Base-by-base conservation (phyloP, 352 stramenopile species). In the Phytophthora gonapodyides region DNA sequence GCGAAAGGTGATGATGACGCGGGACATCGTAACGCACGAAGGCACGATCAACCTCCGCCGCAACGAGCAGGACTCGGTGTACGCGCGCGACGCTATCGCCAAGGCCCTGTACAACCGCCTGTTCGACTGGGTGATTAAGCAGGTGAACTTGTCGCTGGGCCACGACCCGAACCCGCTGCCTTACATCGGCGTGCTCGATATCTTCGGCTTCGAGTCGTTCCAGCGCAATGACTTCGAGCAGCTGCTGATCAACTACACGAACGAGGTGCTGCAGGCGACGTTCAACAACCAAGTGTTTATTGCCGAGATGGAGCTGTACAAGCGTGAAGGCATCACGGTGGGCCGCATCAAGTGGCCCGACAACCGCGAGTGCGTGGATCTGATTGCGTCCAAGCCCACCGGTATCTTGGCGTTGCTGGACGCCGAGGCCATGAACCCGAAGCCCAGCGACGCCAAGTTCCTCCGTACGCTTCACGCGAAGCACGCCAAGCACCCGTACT, bases 71-170 rank as follows among this genome's bases (percentile, higher is more conserved):
- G 87, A 89, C 41, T 84, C 82, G n/a, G 71, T 85, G 16, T 98
- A 98, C 67, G 82, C 82, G 7, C 84, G 95, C 50, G 89, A 98
- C 48, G 92, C 91, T 5, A 93, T 98, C 49, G 85, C 93, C 12
- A 99, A 98, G 76, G 85, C 92, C 34, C 61, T 98, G 6, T 98
- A 98, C 74, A 88, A 78, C 37, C 82, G 87, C 24, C 75, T 98
- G 35, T 98, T 98, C 64, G 81, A 96, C 61, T 97, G 91, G 91
- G 76, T 98, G 37, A 94, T 98, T 35, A 64, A 87, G 34, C 86
- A 96, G 55, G 87, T 98, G 24, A 98, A 98, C 80, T 67, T 63
- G 54, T 91, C 77, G 62, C 71, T 97, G 8, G 87, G 82, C 10
- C 84, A 97, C 42, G 85, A 94, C 42, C 80, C 87, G 33, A 74